phyloP scores from a whole-genome alignment of 495 filamentous ascomycete genomes.

The Ramalina peruviana region DNA sequence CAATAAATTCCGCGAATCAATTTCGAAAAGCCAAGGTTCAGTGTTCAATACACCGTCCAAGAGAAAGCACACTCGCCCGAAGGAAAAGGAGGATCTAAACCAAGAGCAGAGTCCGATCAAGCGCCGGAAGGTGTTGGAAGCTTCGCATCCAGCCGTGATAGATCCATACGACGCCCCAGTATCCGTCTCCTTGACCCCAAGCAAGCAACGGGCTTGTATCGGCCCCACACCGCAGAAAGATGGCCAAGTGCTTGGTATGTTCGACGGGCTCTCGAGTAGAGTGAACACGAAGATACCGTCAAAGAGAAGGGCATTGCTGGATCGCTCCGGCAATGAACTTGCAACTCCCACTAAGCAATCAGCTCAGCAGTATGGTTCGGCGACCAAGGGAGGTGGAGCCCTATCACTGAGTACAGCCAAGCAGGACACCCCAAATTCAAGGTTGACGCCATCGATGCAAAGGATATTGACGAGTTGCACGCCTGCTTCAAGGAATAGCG shows the following conservation, averaged over 20 bases:
- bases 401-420: neutral
- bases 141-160: conserved; percentile 1
- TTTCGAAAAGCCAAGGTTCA: conserved; percentile 32
- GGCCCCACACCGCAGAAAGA: conserved; percentile 72
- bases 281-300: conserved; percentile 23
- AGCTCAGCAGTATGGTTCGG: neutral
- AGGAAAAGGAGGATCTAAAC: conserved; percentile 37
- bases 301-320: conserved; percentile 10
- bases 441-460: conserved; percentile 9
- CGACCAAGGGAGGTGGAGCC: neutral
- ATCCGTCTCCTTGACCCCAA: conserved; percentile 5
- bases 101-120: conserved; percentile 35
- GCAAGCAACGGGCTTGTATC: conserved; percentile 12
- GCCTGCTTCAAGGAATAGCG: neutral
- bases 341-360: conserved; percentile 8
- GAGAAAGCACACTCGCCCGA: conserved; percentile 24
- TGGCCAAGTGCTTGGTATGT: conserved; percentile 77
- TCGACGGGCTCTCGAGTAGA: conserved; percentile 53
- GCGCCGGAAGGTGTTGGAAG: conserved; percentile 6
- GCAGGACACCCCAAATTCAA: neutral
- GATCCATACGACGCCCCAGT: conserved; percentile 4
- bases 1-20: conserved; percentile 50
- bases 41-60: conserved; percentile 31
- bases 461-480: conserved; percentile 4
- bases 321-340: neutral